phyloP scores from a whole-genome alignment of 169 alveolate genomes.

The Plasmodium falciparum region DNA sequence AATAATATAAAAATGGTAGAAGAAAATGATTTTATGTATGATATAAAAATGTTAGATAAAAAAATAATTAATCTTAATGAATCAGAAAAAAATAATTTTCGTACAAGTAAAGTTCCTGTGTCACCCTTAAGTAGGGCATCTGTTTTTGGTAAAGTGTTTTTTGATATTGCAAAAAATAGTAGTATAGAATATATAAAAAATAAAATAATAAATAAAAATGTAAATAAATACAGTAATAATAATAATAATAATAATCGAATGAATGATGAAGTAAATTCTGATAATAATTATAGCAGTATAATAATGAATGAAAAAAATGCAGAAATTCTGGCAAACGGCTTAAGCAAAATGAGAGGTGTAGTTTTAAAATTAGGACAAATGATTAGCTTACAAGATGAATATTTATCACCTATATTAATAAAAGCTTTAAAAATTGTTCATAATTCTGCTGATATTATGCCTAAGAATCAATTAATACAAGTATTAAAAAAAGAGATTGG shows the following conservation, averaged over 20 bases:
- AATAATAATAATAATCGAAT: neutral
- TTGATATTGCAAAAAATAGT: constrained; percentile 64
- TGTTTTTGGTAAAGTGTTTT: constrained; percentile 62
- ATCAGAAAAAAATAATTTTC: constrained; percentile 15
- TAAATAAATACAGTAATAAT: neutral
- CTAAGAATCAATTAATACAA: constrained; percentile 87
- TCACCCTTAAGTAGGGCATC: constrained; percentile 65
- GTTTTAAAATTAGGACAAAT: constrained; percentile 89
- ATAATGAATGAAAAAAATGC: constrained; percentile 82
- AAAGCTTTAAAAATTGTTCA: constrained; percentile 92
- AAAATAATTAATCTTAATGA: constrained; percentile 19
- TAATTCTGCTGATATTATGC: constrained; percentile 95
- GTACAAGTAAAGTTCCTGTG: constrained; percentile 63
- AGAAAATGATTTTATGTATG: constrained; percentile 41
- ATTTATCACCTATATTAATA: constrained; percentile 90
- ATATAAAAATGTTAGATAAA: constrained; percentile 23
- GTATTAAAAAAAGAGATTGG: constrained; percentile 90
- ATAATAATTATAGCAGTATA: neutral
- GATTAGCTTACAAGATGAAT: constrained; percentile 90
- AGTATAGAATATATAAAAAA: constrained; percentile 64
- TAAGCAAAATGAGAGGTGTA: constrained; percentile 93
- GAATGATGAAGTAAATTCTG: neutral
- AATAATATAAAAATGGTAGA: constrained; percentile 18
- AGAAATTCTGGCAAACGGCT: constrained; percentile 80
- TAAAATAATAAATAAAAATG: constrained; percentile 6